phyloP scores from a whole-genome alignment of 352 stramenopile genomes.

The Elongisporangium prolatum region DNA sequence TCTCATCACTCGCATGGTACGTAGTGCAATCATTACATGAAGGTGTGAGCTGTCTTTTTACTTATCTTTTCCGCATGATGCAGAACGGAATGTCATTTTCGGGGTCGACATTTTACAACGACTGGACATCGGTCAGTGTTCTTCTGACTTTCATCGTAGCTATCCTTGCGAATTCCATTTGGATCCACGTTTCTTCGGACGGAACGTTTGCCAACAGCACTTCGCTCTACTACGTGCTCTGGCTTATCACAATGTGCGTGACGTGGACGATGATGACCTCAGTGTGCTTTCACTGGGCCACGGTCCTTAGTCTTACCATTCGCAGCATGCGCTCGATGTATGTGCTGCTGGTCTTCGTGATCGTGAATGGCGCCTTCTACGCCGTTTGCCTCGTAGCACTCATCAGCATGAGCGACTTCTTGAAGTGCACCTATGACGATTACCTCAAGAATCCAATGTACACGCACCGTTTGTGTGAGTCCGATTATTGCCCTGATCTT shows the following conservation, averaged over 20 bases:
- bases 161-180: conserved; percentile 78
- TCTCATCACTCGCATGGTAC: conserved; percentile 79
- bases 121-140: conserved; percentile 78
- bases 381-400: conserved; percentile 58
- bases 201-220: conserved; percentile 34
- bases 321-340: conserved; percentile 44
- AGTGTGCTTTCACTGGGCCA: conserved; percentile 83
- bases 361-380: conserved; percentile 68
- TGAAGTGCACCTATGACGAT: conserved; percentile 85
- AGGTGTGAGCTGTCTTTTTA: neutral
- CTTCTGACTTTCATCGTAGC: conserved; percentile 67
- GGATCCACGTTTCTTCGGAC: conserved; percentile 69
- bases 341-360: conserved; percentile 54
- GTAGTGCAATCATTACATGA: neutral
- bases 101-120: conserved; percentile 73
- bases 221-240: conserved; percentile 73
- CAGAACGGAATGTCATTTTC: conserved; percentile 83
- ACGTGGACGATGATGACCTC: conserved; percentile 86
- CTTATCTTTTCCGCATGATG: conserved; percentile 1
- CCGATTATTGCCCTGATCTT: conserved; percentile 75
- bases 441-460: conserved; percentile 85
- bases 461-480: conserved; percentile 52
- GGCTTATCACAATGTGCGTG: conserved; percentile 61
- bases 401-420: conserved; percentile 69
- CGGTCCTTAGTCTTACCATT: conserved; percentile 64